Evolutionary conservation across 1,139 yeast species (phyloP), one percentile per base, ranked within the genome.

Genomic region (Suhomyces choctaworum): DNA sequence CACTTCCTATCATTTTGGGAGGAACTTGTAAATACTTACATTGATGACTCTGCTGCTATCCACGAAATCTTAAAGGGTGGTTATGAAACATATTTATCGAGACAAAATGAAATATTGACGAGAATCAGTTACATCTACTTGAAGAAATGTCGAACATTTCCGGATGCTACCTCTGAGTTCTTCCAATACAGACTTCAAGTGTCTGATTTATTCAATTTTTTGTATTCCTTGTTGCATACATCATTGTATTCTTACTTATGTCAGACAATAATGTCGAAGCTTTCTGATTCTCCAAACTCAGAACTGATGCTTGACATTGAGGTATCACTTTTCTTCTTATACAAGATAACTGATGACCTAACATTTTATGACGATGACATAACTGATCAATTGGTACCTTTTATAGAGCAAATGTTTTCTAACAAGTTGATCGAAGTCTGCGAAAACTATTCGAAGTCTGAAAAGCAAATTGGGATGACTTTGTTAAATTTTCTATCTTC

Each of bases 1-100:
- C 82, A 80, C 37, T 67, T 88, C 46, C 66, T 86, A 4, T 80
- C 80, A 35, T 87, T 89, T 52, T 92, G 97, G 97, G 76, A 77
- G 36, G 82, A 80, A 39, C 67, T 84, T 35, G 78, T 82, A 7
- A 94, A 85, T 42, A 70, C 76, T 1, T 76, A 74, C 39, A 62
- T 73, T 13, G 82, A 76, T 45, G 82, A 78, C 37, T 70, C 60
- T n/a, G 82, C 66, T 13, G 46, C 64, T 1, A 50, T 76, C n/a
- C 47, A 56, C 31, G 52, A 54, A 11, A 31, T 64, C 2, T 46
- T 73, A 15, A 58, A 60, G 10, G 51, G 50, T 3, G 43, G 61
- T 25, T 25, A 40, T 27, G 40, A 42, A 1, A 36, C 37, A 6
- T 64, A 69, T 27, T 46, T 60, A 7, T 29, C 38, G 6, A 62